Conservation (phyloP, 106 monocot species). For the Gastrodia elata region DNA sequence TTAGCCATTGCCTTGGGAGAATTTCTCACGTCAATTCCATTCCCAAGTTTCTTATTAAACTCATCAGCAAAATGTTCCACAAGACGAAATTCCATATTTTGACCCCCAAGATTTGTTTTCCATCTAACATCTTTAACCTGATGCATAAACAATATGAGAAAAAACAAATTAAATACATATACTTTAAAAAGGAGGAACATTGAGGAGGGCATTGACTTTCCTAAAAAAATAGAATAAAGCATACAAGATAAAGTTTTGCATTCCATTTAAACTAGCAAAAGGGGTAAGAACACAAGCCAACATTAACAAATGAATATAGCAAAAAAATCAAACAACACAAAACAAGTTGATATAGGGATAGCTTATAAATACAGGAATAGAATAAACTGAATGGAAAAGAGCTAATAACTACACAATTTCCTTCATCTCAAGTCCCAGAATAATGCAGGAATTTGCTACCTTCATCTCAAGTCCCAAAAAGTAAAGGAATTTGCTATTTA, state of each 20-base stretch:
- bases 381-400: neutral
- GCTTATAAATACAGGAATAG: neutral
- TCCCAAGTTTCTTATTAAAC: constrained; percentile 80
- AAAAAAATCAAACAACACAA: neutral
- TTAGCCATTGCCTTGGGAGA: constrained; percentile 95
- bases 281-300: neutral
- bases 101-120: constrained; percentile 81
- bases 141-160: neutral
- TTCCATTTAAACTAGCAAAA: neutral
- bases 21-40: constrained; percentile 78
- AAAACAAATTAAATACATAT: neutral
- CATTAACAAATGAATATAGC: neutral
- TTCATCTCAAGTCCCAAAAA: neutral
- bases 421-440: neutral
- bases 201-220: neutral
- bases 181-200: neutral
- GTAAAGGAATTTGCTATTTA: neutral
- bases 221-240: neutral
- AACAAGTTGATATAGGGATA: neutral
- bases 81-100: constrained; percentile 72
- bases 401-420: neutral
- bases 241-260: neutral
- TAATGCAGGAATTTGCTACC: neutral
- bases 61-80: constrained; percentile 95
- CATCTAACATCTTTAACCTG: constrained; percentile 99